Percentiles rank a stretch among this genome's conserved stretches.
Evolutionary conservation across 139 green algal genomes (phyloP).

Genomic region (Pedinophyceae sp.): DNA sequence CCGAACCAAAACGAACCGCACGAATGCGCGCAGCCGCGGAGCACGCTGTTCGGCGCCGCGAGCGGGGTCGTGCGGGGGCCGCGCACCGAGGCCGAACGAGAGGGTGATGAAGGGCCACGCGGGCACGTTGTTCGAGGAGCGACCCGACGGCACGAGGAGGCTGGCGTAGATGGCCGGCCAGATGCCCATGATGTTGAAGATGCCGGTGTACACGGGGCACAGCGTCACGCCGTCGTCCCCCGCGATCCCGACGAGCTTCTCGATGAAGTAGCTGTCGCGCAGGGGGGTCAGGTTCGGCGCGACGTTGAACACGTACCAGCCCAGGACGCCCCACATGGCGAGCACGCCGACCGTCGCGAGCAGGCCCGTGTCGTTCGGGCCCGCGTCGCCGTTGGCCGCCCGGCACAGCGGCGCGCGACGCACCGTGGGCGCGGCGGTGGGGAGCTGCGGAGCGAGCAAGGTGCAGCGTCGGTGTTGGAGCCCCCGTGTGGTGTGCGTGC

Average conservation of each 20-base stretch:
- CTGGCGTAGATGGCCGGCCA: slow-evolving; percentile 6
- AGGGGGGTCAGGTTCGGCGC: neutral
- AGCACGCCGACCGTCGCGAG: neutral
- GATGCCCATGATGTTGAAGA: slow-evolving; percentile 9
- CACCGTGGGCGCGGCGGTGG: too few relatives aligned
- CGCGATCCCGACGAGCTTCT: neutral
- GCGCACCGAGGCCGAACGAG: slow-evolving; percentile 5
- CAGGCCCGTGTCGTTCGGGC: too few relatives aligned
- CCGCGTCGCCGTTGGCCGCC: too few relatives aligned
- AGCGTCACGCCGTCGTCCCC: neutral
- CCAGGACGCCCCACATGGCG: neutral
- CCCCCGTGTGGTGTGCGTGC: too few relatives aligned
- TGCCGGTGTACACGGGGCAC: neutral
- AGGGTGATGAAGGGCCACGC: slow-evolving; percentile 7
- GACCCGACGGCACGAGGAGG: slow-evolving; percentile 3
- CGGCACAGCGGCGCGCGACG: too few relatives aligned
- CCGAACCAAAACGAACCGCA: too few relatives aligned
- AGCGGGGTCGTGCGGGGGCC: neutral
- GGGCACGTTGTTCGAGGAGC: slow-evolving; percentile 1
- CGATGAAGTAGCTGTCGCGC: neutral
- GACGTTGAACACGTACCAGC: slow-evolving; percentile 5
- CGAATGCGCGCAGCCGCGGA: too few relatives aligned
- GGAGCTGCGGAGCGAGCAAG: too few relatives aligned
- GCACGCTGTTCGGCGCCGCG: too few relatives aligned
- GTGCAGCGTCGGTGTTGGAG: too few relatives aligned